These are phyloP conservation scores for Russula griseocarnosa DNA, from an alignment of 768 basidiomycete species.

Conservation along the genomic window DNA sequence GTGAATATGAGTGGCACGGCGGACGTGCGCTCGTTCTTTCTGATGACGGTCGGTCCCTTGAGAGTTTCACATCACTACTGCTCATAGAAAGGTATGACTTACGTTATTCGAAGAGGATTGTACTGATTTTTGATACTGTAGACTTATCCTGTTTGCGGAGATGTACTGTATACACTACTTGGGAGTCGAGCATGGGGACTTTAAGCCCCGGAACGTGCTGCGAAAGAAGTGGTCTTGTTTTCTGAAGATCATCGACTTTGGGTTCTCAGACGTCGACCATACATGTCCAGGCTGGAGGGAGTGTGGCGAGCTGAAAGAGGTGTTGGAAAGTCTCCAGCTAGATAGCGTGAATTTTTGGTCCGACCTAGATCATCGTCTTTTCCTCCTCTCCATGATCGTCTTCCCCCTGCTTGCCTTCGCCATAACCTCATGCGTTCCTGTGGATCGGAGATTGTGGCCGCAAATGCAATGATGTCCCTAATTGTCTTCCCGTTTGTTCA, in stretches of 20 bases:
- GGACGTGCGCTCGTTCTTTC: slow-evolving; percentile 5
- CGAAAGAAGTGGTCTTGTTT: no score
- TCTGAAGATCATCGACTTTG: no score
- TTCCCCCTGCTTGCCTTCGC: neutral
- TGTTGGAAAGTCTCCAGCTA: no score
- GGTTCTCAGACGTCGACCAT: no score
- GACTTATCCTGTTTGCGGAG: no score
- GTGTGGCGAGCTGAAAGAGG: no score
- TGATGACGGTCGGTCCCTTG: neutral
- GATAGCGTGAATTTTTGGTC: no score
- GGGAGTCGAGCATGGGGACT: no score
- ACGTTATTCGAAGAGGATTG: neutral
- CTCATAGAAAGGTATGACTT: slow-evolving; percentile 1
- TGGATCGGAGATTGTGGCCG: neutral
- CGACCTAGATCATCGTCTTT: neutral
- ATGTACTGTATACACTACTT: neutral
- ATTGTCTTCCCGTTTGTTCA: no score
- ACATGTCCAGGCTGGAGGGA: no score
- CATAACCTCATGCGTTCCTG: neutral
- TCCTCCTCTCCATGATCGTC: neutral
- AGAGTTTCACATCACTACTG: neutral
- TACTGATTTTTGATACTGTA: neutral
- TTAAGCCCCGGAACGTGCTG: no score
- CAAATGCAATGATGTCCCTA: neutral
- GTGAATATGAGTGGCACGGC: neutral